A percentile compares a stretch with the other conserved stretches of the same genome.
Evolutionary conservation across 1,139 yeast species (phyloP).

Genomic region (Yamadazyma jaroonii): DNA sequence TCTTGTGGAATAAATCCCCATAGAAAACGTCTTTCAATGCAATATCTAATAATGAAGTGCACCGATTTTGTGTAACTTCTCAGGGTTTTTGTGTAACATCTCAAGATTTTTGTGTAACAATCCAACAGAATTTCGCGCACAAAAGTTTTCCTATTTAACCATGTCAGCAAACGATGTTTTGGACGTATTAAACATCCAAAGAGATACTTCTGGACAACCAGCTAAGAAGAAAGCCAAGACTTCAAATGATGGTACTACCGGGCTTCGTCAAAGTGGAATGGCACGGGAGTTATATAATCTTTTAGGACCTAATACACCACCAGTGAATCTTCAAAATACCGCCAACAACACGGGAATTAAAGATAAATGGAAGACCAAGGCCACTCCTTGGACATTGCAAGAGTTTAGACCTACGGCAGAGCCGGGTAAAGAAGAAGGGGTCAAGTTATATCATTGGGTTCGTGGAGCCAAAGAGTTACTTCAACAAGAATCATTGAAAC

Average conservation of each 20-base stretch:
- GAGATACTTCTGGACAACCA: slow-evolving; percentile 38
- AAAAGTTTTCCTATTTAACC: slow-evolving; percentile 2
- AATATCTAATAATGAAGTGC: too few relatives aligned
- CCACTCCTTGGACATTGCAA: slow-evolving; percentile 79
- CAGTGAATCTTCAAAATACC: slow-evolving; percentile 58
- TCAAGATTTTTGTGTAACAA: background rate
- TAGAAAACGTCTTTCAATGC: too few relatives aligned
- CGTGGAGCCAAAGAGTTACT: slow-evolving; percentile 62
- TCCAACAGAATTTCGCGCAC: slow-evolving; percentile 1
- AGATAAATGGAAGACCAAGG: slow-evolving; percentile 64
- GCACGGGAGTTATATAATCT: slow-evolving; percentile 86
- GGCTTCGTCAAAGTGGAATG: slow-evolving; percentile 64
- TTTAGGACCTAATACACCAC: slow-evolving; percentile 91
- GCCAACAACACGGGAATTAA: slow-evolving; percentile 48
- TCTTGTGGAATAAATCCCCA: too few relatives aligned
- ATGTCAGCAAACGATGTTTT: slow-evolving; percentile 65
- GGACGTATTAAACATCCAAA: slow-evolving; percentile 69
- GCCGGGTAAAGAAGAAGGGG: slow-evolving; percentile 32
- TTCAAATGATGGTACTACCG: slow-evolving; percentile 24
- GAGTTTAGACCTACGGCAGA: slow-evolving; percentile 57
- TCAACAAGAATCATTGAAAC: slow-evolving; percentile 24
- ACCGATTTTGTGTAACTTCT: background rate
- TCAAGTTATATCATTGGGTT: slow-evolving; percentile 78
- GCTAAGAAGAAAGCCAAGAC: slow-evolving; percentile 39
- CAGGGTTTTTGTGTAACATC: background rate